Conservation (phyloP, 495 filamentous ascomycete genomes). For the Saxophila tyrrhenica region DNA sequence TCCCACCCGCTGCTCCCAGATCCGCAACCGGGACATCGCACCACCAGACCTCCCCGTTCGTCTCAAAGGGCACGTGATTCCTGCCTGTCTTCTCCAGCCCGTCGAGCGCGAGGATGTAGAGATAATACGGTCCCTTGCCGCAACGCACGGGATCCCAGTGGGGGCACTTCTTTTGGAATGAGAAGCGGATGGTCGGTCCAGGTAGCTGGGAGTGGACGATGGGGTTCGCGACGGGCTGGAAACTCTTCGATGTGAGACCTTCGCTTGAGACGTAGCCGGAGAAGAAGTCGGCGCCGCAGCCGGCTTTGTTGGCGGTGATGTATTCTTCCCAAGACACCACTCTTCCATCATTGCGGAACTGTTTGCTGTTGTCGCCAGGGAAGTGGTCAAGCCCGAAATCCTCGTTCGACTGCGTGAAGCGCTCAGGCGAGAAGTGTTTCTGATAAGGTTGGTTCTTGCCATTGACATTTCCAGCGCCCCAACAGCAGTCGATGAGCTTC, state of each 20-base stretch:
- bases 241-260: conserved; percentile 49
- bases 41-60: conserved; percentile 62
- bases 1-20: conserved; percentile 60
- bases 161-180: conserved; percentile 60
- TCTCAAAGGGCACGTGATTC: conserved; percentile 55
- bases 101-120: conserved; percentile 54
- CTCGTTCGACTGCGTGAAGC: conserved; percentile 73
- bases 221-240: conserved; percentile 46
- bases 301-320: conserved; percentile 40
- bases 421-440: conserved; percentile 52
- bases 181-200: conserved; percentile 49
- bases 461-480: conserved; percentile 66
- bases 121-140: conserved; percentile 48
- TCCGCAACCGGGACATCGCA: conserved; percentile 53
- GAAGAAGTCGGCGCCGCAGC: conserved; percentile 40
- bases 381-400: conserved; percentile 73
- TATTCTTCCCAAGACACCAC: conserved; percentile 68
- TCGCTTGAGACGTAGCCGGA: conserved; percentile 43
- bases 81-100: conserved; percentile 55
- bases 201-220: conserved; percentile 42
- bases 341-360: conserved; percentile 54
- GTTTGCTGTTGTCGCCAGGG: conserved; percentile 52
- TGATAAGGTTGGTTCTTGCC: conserved; percentile 45
- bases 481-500: conserved; percentile 87
- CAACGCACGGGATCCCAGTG: conserved; percentile 65